These are phyloP conservation scores for Wickerhamomyces queroliae DNA, from an alignment of 805 yeast genomes.

Conservation along the genomic window DNA sequence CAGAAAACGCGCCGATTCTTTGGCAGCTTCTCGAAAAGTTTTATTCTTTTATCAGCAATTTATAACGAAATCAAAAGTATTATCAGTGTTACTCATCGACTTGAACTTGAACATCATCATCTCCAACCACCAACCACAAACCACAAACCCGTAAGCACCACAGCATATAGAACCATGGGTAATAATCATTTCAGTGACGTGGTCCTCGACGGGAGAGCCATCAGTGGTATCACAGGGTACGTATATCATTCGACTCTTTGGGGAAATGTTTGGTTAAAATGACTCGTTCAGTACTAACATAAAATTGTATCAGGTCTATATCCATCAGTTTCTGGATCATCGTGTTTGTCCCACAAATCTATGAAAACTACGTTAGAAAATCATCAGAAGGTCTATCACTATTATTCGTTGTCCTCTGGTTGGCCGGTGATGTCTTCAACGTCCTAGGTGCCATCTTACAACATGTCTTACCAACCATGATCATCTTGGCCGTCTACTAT, in stretches of 20 bases:
- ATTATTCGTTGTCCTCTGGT: conserved; percentile 83
- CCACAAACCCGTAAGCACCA: neutral
- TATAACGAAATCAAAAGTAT: too few species aligned
- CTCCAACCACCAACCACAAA: neutral
- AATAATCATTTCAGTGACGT: conserved; percentile 7
- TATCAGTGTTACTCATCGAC: too few species aligned
- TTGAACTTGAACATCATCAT: neutral
- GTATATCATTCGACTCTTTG: too few species aligned
- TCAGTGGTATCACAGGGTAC: conserved; percentile 24
- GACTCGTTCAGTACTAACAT: too few species aligned
- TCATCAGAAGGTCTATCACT: conserved; percentile 88
- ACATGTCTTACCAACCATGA: conserved; percentile 92
- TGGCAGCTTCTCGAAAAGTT: conserved; percentile 6
- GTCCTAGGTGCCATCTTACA: conserved; percentile 88
- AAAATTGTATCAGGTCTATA: conserved; percentile 46
- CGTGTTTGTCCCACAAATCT: conserved; percentile 94
- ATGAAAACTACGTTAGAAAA: conserved; percentile 81
- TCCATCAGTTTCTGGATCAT: conserved; percentile 98
- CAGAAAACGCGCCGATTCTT: neutral
- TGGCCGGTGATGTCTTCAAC: conserved; percentile 90
- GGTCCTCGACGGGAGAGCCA: conserved; percentile 20
- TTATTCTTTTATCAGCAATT: too few species aligned
- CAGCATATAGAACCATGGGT: neutral
- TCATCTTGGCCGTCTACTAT: conserved; percentile 84
- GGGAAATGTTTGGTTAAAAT: too few species aligned